These are phyloP conservation scores for Elsinoe australis DNA, from an alignment of 2,329 filamentous ascomycete species.

Conservation along the genomic window DNA sequence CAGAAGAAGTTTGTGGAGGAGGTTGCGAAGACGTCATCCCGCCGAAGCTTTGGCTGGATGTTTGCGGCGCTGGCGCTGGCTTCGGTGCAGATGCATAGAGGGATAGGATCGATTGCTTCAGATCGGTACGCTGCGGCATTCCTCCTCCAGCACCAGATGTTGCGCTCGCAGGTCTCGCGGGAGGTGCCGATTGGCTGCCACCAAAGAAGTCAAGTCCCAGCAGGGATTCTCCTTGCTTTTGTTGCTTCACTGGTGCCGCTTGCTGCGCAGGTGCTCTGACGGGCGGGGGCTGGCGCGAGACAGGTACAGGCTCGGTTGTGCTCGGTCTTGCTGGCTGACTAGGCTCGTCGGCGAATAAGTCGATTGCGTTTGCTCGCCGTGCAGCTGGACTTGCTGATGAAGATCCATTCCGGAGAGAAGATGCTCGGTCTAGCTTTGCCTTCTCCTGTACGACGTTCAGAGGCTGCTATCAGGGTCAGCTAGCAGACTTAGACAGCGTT, in stretches of 20 bases:
- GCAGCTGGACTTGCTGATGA: constrained; percentile 41
- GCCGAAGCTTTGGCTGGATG: constrained; percentile 20
- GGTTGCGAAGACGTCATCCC: constrained; percentile 34
- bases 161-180: constrained; percentile 70
- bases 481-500: background rate
- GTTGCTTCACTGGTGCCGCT: constrained; percentile 42
- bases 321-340: constrained; percentile 55
- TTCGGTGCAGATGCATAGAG: constrained; percentile 81
- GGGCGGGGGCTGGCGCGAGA: constrained; percentile 51
- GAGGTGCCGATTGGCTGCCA: constrained; percentile 59
- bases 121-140: constrained; percentile 72
- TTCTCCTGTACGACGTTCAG: constrained; percentile 62
- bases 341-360: constrained; percentile 75
- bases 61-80: constrained; percentile 54
- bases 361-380: constrained; percentile 39
- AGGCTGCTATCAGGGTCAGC: constrained; percentile 38
- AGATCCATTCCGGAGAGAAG: constrained; percentile 43
- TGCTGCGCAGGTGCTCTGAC: constrained; percentile 25
- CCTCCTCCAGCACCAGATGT: constrained; percentile 52
- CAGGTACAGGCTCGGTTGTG: constrained; percentile 65
- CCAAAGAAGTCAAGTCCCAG: constrained; percentile 91
- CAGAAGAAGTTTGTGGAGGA: constrained; percentile 48
- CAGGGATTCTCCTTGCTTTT: constrained; percentile 75
- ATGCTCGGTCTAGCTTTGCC: constrained; percentile 57
- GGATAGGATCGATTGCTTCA: constrained; percentile 96